A percentile compares a stretch with the other conserved stretches of the same genome.
These are phyloP conservation scores for Vanrija humicola DNA, from an alignment of 1,284 basidiomycete species.

Conservation along the genomic window DNA sequence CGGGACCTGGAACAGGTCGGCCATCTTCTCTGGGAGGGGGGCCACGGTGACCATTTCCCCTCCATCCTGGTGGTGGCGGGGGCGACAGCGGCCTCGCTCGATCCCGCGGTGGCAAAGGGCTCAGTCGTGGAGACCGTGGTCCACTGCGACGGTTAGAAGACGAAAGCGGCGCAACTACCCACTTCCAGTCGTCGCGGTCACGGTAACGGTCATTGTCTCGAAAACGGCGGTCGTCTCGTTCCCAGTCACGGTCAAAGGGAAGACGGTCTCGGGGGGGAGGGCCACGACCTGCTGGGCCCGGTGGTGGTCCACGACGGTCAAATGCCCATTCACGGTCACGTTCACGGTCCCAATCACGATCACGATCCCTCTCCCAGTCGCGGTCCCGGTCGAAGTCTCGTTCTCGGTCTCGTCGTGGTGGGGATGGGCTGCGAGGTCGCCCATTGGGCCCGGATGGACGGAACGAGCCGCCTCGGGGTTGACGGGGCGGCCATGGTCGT, in stretches of 20 bases:
- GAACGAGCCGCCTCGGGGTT: conserved; percentile 7
- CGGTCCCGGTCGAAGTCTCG: conserved; percentile 5
- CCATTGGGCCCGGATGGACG: conserved; percentile 12
- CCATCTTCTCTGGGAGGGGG: no score
- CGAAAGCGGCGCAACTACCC: no score
- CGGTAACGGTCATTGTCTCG: conserved; percentile 9
- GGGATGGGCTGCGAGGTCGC: conserved; percentile 11
- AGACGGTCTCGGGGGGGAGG: background rate
- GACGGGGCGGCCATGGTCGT: conserved; percentile 5
- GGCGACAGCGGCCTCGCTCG: no score
- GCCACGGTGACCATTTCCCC: no score
- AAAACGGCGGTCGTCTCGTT: conserved; percentile 10
- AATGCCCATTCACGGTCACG: conserved; percentile 7
- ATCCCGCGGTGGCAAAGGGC: no score
- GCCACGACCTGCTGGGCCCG: background rate
- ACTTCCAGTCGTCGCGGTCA: background rate
- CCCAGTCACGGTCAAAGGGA: conserved; percentile 10
- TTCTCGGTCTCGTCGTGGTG: conserved; percentile 7
- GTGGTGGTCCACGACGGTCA: conserved; percentile 1
- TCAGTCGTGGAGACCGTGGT: no score
- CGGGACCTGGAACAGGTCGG: conserved; percentile 7
- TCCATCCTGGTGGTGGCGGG: no score
- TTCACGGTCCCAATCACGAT: conserved; percentile 1
- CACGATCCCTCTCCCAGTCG: background rate
- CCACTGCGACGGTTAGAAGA: no score